phyloP scores from a whole-genome alignment of 768 basidiomycete species.

The Sarcomyxa edulis region DNA sequence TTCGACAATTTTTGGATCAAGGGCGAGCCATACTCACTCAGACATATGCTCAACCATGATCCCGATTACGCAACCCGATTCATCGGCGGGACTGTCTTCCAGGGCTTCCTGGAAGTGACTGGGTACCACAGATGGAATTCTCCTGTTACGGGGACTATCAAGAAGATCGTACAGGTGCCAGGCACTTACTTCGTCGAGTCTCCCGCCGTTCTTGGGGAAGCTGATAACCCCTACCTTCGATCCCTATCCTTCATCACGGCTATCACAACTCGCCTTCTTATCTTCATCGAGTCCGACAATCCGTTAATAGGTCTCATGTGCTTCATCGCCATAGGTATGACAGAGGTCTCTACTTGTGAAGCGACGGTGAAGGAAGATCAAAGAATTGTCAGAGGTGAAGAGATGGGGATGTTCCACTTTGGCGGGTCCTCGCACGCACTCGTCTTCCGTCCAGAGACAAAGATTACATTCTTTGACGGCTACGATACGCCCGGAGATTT shows the following conservation, averaged over 20 bases:
- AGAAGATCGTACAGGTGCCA: conserved; percentile 36
- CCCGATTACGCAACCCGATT: conserved; percentile 30
- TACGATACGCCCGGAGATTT: background rate
- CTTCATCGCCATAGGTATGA: conserved; percentile 56
- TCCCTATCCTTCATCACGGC: conserved; percentile 37
- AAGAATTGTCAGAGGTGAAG: conserved; percentile 43
- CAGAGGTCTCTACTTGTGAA: conserved; percentile 58
- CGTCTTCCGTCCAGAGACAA: conserved; percentile 32
- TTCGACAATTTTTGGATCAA: conserved; percentile 57
- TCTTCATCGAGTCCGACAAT: conserved; percentile 53
- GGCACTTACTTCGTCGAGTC: conserved; percentile 45
- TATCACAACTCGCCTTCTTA: conserved; percentile 43
- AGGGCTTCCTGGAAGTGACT: conserved; percentile 50
- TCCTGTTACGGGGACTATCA: conserved; percentile 44
- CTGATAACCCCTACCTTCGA: too few species aligned
- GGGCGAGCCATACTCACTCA: conserved; percentile 53
- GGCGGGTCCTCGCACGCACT: conserved; percentile 50
- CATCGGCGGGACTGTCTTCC: conserved; percentile 46
- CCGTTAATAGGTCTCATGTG: conserved; percentile 49
- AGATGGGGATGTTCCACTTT: conserved; percentile 62
- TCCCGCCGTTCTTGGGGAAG: too few species aligned
- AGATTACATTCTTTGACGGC: background rate
- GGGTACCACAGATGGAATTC: conserved; percentile 63
- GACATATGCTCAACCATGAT: conserved; percentile 46
- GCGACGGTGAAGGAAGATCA: conserved; percentile 41